Base-by-base conservation (phyloP, 768 basidiomycete genomes). In the Leccinum imitatum region DNA sequence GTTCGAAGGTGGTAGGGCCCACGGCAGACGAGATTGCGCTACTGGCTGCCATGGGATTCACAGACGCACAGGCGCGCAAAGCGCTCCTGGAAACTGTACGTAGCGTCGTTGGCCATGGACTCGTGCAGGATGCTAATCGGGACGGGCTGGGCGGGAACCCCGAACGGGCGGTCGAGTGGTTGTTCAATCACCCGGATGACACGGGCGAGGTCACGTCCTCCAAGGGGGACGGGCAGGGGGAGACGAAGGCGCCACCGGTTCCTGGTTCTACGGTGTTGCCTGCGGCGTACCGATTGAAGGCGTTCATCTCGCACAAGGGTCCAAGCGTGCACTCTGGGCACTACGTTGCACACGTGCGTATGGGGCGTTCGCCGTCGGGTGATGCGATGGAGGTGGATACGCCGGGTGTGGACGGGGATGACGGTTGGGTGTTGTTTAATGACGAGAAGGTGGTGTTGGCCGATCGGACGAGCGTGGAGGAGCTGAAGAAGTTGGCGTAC, bases 221-320 rank as follows among this genome's bases (percentile, higher is more conserved):
- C 7, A 60, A 70, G 3, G 51, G 73, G 8, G 47, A 73, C 2
- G 55, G 55, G 11, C 59, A 67, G 11, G 52, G 73, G 7, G 39
- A 73, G 6, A 41, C 23, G 33, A 63, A 64, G 35, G 58, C 33
- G 19, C 13, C 27, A 14, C 6, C 77, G 0, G 72, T 73, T 1
- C 78, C 79, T 4, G 92, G 93, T 21, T 81, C 84, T 30, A 76
- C 77, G 3, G 66, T 68, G 2, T 79, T 93, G 0, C 95, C 95
- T 1, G 93, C 87, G 6, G 75, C 76, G 14, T 99, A 93, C 77
- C 77, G 79, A 30, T 82, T 99, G 30, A 91, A 94, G 70, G 94
- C 92, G 9, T 99, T 98, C 78, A 87, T 99, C 68, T 97, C 95
- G 53, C 96, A 99, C 79, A 98, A 97, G 69, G 95, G 96, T 0